phyloP scores from a whole-genome alignment of 2,329 filamentous ascomycete genomes.

The Akanthomyces uredinophilus region DNA sequence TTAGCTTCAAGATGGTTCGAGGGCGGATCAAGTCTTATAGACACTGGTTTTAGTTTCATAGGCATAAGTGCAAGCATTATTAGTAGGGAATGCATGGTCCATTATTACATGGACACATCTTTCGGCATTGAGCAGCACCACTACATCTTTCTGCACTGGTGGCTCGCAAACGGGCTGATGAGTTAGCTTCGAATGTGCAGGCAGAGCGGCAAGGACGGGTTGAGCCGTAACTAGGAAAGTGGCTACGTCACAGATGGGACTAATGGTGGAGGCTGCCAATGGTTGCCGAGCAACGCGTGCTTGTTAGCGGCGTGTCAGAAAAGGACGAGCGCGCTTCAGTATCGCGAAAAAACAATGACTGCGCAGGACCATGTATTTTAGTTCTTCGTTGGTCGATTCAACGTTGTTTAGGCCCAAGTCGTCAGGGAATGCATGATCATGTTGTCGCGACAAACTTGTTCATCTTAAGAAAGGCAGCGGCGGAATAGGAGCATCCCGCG shows the following conservation, averaged over 20 bases:
- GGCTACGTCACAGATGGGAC: constrained; percentile 4
- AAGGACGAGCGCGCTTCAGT: background rate
- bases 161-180: background rate
- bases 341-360: background rate
- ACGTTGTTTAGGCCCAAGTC: background rate
- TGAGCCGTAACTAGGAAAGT: background rate
- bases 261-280: background rate
- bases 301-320: background rate
- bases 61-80: too few relatives aligned
- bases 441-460: background rate
- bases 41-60: too few relatives aligned
- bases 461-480: background rate
- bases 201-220: constrained; percentile 9
- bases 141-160: background rate
- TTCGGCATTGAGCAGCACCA: too few relatives aligned
- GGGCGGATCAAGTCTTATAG: too few relatives aligned
- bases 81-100: too few relatives aligned
- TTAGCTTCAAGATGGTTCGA: background rate
- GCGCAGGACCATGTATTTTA: background rate
- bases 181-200: background rate
- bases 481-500: background rate
- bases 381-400: background rate
- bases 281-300: constrained; percentile 4
- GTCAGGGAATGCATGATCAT: background rate
- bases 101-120: too few relatives aligned